phyloP scores from a whole-genome alignment of 495 filamentous ascomycete species.

The Antarctomyces pellizariae region DNA sequence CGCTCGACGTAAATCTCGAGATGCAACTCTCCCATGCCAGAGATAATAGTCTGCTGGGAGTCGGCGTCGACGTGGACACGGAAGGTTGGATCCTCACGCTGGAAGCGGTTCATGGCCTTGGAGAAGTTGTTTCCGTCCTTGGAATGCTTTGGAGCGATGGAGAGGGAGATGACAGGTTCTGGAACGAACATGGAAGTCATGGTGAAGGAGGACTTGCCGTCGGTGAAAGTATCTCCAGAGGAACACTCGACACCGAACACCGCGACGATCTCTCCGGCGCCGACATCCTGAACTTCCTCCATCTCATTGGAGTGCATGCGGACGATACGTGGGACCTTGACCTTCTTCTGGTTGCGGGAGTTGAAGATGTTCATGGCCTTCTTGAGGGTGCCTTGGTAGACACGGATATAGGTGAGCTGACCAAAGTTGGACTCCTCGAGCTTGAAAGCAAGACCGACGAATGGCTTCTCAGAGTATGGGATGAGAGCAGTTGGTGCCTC shows the following conservation, averaged over 20 bases:
- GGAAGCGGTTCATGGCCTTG: slow-evolving; percentile 98
- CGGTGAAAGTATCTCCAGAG: slow-evolving; percentile 95
- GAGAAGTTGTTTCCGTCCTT: slow-evolving; percentile 88
- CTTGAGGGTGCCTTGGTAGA: slow-evolving; percentile 82
- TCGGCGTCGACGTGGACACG: slow-evolving; percentile 78
- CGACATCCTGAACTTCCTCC: slow-evolving; percentile 84
- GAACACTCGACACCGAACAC: slow-evolving; percentile 98
- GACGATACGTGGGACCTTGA: slow-evolving; percentile 92
- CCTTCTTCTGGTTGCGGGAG: slow-evolving; percentile 79
- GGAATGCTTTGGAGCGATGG: slow-evolving; percentile 86
- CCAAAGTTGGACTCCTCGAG: slow-evolving; percentile 98
- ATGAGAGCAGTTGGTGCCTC: slow-evolving; percentile 70
- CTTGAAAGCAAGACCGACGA: slow-evolving; percentile 95
- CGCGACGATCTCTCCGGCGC: slow-evolving; percentile 92
- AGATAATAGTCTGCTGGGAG: slow-evolving; percentile 87
- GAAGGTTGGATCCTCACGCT: slow-evolving; percentile 96
- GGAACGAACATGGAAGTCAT: slow-evolving; percentile 99
- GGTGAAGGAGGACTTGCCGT: slow-evolving; percentile 74
- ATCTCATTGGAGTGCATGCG: slow-evolving; percentile 99
- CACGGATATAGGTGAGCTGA: slow-evolving; percentile 93
- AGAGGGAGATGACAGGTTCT: slow-evolving; percentile 92
- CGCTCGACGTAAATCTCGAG: slow-evolving; percentile 96
- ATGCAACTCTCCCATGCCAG: slow-evolving; percentile 95
- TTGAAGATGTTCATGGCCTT: slow-evolving; percentile 87
- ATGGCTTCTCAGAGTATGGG: slow-evolving; percentile 77